Evolutionary conservation across 2,329 filamentous ascomycete genomes (phyloP).

Genomic region (Apiospora saccharicola): DNA sequence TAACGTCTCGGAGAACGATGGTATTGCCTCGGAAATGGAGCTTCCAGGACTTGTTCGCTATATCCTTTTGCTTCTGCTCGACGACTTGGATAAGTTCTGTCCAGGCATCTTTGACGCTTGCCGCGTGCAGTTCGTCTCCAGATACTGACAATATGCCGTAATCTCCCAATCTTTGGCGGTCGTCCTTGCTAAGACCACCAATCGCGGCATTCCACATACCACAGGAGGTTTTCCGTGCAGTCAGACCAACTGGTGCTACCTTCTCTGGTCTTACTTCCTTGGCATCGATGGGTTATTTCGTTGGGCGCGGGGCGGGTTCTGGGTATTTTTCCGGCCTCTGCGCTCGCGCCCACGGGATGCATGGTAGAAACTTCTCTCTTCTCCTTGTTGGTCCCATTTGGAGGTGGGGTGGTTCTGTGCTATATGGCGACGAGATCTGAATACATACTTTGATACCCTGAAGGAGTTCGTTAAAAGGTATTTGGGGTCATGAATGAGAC

Average conservation of each 20-base stretch:
- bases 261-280: neutral
- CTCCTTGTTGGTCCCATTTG: neutral
- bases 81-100: neutral
- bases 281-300: neutral
- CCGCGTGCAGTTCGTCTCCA: neutral
- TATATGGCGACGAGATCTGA: no score
- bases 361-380: neutral
- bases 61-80: conserved; percentile 1
- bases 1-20: neutral
- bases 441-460: no score
- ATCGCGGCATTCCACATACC: neutral
- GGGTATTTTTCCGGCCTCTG: neutral
- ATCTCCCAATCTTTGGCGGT: neutral
- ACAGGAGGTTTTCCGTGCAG: no score
- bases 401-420: no score
- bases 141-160: neutral
- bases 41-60: neutral
- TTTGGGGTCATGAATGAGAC: no score
- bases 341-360: neutral
- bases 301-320: no score
- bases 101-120: neutral
- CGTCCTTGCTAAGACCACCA: neutral
- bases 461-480: no score
- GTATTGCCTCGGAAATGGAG: neutral
- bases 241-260: neutral